A percentile compares a stretch with the other conserved stretches of the same genome.
phyloP scores from a whole-genome alignment of 208 protist genomes.

The Borovskyia barvae region DNA sequence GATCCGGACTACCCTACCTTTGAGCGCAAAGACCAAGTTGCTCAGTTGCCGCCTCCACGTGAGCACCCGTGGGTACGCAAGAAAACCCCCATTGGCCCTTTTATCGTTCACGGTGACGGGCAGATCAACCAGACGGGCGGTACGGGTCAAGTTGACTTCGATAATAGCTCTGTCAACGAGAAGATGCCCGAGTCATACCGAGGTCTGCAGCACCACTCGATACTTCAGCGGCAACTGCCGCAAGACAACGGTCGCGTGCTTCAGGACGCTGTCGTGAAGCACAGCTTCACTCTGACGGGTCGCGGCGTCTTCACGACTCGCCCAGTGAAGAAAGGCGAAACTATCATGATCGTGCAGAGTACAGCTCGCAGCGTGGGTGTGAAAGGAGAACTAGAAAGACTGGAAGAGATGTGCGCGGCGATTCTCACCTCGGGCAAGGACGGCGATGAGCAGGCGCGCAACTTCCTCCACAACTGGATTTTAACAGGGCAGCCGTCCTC shows the following conservation, averaged over 20 bases:
- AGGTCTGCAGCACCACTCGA: constrained; percentile 69
- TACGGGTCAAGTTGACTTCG: constrained; percentile 85
- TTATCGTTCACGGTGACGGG: constrained; percentile 84
- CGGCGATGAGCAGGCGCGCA: constrained; percentile 18
- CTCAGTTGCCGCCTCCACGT: constrained; percentile 46
- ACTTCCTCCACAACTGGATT: constrained; percentile 81
- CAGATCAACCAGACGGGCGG: constrained; percentile 63
- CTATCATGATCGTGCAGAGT: constrained; percentile 82
- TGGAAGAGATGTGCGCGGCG: constrained; percentile 75
- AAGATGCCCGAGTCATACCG: constrained; percentile 40
- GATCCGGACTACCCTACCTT: constrained; percentile 63
- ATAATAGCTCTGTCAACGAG: constrained; percentile 32
- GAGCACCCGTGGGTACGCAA: constrained; percentile 76
- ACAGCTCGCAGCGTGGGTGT: constrained; percentile 77
- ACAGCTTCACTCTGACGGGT: constrained; percentile 77
- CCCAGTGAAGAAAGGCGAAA: constrained; percentile 67
- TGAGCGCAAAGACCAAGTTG: constrained; percentile 46
- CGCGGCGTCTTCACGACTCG: constrained; percentile 82
- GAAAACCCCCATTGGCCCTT: constrained; percentile 63
- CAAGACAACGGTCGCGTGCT: constrained; percentile 69
- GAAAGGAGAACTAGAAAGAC: constrained; percentile 67
- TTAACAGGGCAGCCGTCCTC: constrained; percentile 82
- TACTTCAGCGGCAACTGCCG: constrained; percentile 57
- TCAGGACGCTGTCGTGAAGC: constrained; percentile 67
- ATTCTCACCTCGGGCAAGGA: constrained; percentile 21